Conservation (phyloP, 2,329 filamentous ascomycete species). For the Curvularia sp. region DNA sequence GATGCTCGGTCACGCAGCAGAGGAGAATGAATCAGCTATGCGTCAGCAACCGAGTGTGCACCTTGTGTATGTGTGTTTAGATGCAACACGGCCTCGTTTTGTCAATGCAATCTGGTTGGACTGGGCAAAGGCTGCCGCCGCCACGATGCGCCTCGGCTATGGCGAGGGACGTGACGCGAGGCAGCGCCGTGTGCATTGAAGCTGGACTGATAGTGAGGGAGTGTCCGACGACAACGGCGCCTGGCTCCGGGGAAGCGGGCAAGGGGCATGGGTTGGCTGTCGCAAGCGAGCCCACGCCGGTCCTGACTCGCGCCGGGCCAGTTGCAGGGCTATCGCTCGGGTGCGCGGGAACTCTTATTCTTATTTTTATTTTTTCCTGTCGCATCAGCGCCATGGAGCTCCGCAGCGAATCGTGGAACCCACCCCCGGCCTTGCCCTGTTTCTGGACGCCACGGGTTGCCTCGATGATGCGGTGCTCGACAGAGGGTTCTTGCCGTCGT, state of each 20-base stretch:
- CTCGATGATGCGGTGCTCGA: constrained; percentile 27
- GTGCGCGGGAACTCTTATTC: constrained; percentile 39
- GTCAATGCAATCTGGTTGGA: constrained; percentile 39
- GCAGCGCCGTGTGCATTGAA: constrained; percentile 16
- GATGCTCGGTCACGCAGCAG: constrained; percentile 43
- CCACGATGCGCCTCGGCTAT: constrained; percentile 31
- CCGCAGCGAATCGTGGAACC: constrained; percentile 43
- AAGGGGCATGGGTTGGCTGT: constrained; percentile 21
- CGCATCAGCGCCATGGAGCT: constrained; percentile 33
- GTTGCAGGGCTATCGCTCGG: constrained; percentile 27
- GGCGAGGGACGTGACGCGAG: constrained; percentile 31
- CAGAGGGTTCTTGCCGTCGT: constrained; percentile 31
- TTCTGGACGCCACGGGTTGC: constrained; percentile 28
- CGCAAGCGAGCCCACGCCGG: constrained; percentile 31
- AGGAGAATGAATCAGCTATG: constrained; percentile 16
- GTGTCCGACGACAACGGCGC: constrained; percentile 10
- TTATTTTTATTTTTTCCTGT: constrained; percentile 17
- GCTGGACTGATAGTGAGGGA: constrained; percentile 11
- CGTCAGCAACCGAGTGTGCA: constrained; percentile 30
- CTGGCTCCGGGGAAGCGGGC: constrained; percentile 43
- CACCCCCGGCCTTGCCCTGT: constrained; percentile 19
- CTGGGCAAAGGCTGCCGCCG: constrained; percentile 25
- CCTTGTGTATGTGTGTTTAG: constrained; percentile 16
- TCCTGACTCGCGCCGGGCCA: constrained; percentile 28
- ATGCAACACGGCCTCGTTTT: constrained; percentile 50